A percentile compares a stretch with the other conserved stretches of the same genome.
Evolutionary conservation across 768 basidiomycete genomes (phyloP).

Genomic region (Naganishia vaughanmartiniae): DNA sequence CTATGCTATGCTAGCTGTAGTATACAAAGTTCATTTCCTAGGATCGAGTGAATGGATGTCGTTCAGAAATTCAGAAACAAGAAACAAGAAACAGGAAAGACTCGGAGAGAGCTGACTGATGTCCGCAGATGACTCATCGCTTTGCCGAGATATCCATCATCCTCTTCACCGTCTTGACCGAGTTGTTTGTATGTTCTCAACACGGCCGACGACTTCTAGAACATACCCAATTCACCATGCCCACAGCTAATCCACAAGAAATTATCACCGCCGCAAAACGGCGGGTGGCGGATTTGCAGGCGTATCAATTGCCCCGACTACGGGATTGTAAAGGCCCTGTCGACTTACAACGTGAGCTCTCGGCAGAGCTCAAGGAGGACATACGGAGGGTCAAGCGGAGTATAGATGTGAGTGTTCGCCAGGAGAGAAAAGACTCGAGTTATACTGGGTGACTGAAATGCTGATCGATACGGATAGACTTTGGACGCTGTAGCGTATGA

Average conservation of each 20-base stretch:
- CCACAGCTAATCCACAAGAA: not conserved
- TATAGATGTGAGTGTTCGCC: conserved; percentile 61
- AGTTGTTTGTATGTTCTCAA: not conserved
- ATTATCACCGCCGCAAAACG: conserved; percentile 45
- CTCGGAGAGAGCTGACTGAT: too few species aligned
- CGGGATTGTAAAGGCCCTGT: conserved; percentile 68
- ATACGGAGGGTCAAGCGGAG: conserved; percentile 62
- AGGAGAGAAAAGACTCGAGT: too few species aligned
- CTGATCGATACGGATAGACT: conserved; percentile 48
- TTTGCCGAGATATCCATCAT: too few species aligned
- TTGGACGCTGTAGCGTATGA: conserved; percentile 72
- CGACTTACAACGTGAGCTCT: conserved; percentile 67
- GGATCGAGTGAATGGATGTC: too few species aligned
- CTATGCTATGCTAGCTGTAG: too few species aligned
- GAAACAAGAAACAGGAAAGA: too few species aligned
- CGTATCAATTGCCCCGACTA: conserved; percentile 74
- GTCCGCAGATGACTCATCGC: too few species aligned
- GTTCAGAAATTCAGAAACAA: too few species aligned
- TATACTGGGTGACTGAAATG: not conserved
- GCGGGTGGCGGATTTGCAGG: conserved; percentile 62
- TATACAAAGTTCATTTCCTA: too few species aligned
- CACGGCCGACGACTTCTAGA: not conserved
- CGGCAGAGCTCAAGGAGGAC: conserved; percentile 74
- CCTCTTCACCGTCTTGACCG: not conserved
- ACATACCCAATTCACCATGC: not conserved